Base-by-base conservation (phyloP, 345 rosid genomes). In the Lepidium aucheri region DNA sequence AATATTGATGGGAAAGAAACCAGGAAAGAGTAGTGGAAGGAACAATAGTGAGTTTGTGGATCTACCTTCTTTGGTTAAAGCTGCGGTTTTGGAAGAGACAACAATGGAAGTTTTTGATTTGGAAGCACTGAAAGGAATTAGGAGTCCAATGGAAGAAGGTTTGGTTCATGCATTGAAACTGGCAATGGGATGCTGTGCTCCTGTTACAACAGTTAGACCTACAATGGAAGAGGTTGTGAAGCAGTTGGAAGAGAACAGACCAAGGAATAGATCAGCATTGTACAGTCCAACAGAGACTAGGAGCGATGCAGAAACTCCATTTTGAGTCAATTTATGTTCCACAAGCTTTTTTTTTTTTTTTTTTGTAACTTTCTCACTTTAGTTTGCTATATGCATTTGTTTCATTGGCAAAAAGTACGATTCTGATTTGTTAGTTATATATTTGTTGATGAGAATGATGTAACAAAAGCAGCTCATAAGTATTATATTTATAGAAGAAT, bases 181-280 rank as follows among this genome's bases (percentile, higher is more conserved):
- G 7, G 97, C 97, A 2, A 94, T 94, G 99, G 99, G 99, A 32
- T 94, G 99, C 28, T 94, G 99, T 59, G 95, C 99, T 17, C 99
- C 99, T 0, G 99, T 88, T 52, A 82, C 96, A 40, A 65, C 96
- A 0, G 97, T 94, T 16, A 77, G 99, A 72, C 99, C 99, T 0
- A 66, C 95, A 38, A 94, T 90, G 95, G 97, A 94, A 53, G 99
- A 94, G 66, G 97, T 94, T 28, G 96, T 94, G 59, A 90, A 85
- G 84, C 99, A 88, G 73, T 67, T 94, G 75, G 99, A 94, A 46
- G 97, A 94, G 73, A 90, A 90, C 60, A 83, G 99, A 73, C 99
- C 99, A 2, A 83, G 99, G 78, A 94, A 94, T 78, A 72, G 92
- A 79, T 94, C 99, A 3, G 97, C 99, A 9, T 74, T 90, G 76